A percentile compares a stretch with the other conserved stretches of the same genome.
These are phyloP conservation scores for Colletotrichum salicis DNA, from an alignment of 2,329 filamentous ascomycete species.

Conservation along the genomic window DNA sequence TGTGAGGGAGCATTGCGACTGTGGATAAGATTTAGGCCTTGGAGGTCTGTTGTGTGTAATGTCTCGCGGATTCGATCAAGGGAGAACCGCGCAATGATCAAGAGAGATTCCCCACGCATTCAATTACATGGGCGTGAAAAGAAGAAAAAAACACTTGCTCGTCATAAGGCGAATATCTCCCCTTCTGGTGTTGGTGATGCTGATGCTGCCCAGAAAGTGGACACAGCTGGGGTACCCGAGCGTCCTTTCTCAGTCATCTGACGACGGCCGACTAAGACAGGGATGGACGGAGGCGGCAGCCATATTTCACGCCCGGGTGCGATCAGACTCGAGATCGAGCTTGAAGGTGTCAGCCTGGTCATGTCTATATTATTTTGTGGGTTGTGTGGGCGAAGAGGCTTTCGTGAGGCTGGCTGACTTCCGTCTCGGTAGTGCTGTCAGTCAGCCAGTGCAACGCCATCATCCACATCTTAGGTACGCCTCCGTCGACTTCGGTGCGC, in stretches of 20 bases:
- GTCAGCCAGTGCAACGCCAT: not conserved
- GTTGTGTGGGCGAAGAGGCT: not conserved
- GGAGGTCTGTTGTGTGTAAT: conserved; percentile 9
- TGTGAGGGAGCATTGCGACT: not conserved
- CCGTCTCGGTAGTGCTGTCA: not conserved
- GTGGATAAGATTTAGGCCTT: conserved; percentile 1
- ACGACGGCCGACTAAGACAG: not conserved
- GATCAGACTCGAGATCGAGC: not conserved
- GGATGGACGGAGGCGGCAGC: not conserved
- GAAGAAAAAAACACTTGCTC: not conserved
- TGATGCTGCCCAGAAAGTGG: conserved; percentile 1
- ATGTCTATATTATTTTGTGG: too few species aligned
- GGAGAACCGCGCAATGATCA: not conserved
- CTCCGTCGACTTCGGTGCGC: not conserved
- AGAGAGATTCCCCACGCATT: not conserved
- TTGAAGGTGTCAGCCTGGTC: not conserved
- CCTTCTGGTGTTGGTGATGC: not conserved
- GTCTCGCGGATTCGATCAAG: not conserved
- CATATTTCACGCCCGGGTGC: not conserved
- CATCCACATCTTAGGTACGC: not conserved
- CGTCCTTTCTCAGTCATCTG: not conserved
- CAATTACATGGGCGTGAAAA: not conserved
- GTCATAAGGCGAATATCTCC: not conserved
- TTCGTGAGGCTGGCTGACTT: conserved; percentile 14
- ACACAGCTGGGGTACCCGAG: not conserved